Conservation (phyloP, 257 asterid genomes). For the Penstemon newberryi region DNA sequence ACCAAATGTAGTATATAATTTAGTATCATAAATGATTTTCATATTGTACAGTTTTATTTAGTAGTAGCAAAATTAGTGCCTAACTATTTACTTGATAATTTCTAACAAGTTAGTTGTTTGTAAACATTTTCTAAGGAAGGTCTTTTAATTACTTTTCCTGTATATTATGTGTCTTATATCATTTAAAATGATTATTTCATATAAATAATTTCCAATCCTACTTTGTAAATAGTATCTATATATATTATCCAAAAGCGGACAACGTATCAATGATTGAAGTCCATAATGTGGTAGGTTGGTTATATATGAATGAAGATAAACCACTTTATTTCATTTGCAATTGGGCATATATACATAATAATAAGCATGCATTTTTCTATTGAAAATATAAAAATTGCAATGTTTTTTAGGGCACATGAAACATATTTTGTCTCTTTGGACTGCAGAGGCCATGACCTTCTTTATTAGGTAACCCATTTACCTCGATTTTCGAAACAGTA, state of each 20-base stretch:
- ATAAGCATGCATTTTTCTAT: neutral
- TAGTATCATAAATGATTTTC: too few relatives aligned
- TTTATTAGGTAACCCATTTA: constrained; percentile 29
- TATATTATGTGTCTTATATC: neutral
- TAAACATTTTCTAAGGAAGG: too few relatives aligned
- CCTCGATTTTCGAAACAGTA: constrained; percentile 42
- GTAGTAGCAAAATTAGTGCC: too few relatives aligned
- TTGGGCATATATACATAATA: neutral
- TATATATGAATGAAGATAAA: constrained; percentile 9
- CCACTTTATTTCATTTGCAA: neutral
- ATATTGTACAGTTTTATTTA: too few relatives aligned
- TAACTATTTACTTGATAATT: too few relatives aligned
- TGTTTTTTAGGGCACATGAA: constrained; percentile 44
- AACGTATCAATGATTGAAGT: constrained; percentile 14
- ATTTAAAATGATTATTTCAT: neutral
- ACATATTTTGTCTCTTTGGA: constrained; percentile 37
- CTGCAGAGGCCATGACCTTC: constrained; percentile 30
- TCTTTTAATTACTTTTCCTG: neutral
- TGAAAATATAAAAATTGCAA: neutral
- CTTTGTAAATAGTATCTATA: neutral
- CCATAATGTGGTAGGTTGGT: constrained; percentile 13
- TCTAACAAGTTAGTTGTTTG: too few relatives aligned
- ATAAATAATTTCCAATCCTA: neutral
- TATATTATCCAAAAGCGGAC: neutral
- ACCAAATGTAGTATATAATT: too few relatives aligned